Evolutionary conservation across 2,329 filamentous ascomycete species (phyloP).

Genomic region (Nothomitra cinnamomea): DNA sequence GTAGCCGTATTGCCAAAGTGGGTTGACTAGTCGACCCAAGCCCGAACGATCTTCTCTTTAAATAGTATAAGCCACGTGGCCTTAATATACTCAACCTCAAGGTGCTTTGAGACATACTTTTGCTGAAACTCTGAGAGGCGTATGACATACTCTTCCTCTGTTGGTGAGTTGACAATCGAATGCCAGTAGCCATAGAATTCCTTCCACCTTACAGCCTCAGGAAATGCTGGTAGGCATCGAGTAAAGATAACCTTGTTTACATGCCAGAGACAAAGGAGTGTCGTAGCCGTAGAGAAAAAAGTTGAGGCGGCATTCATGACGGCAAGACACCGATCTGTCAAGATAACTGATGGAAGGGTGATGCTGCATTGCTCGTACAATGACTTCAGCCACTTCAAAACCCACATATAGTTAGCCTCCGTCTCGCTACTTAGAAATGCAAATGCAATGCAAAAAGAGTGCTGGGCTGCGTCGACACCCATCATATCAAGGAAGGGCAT

Average conservation of each 20-base stretch:
- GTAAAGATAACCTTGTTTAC: slow-evolving; percentile 11
- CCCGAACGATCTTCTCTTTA: slow-evolving; percentile 13
- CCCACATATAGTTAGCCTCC: neutral
- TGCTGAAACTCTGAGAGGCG: slow-evolving; percentile 9
- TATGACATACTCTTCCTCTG: slow-evolving; percentile 9
- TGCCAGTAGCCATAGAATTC: slow-evolving; percentile 12
- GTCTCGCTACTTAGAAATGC: neutral
- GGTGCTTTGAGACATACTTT: slow-evolving; percentile 9
- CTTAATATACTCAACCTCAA: slow-evolving; percentile 13
- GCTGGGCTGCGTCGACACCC: neutral
- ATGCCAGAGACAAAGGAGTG: slow-evolving; percentile 4
- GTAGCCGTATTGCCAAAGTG: slow-evolving; percentile 1
- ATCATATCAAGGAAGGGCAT: slow-evolving; percentile 1
- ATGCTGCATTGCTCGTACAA: neutral
- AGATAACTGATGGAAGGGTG: neutral
- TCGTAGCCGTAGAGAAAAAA: neutral
- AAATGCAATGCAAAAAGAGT: neutral
- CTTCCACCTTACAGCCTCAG: slow-evolving; percentile 6
- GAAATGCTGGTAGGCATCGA: slow-evolving; percentile 7
- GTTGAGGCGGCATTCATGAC: neutral
- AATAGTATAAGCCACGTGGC: slow-evolving; percentile 10
- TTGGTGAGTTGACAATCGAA: slow-evolving; percentile 10
- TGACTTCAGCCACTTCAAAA: neutral
- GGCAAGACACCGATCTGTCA: neutral
- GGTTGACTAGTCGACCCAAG: slow-evolving; percentile 10